Percentiles rank a stretch among this genome's conserved stretches.
Conservation (phyloP, 2,329 filamentous ascomycete genomes). For the Fonsecaea erecta region DNA sequence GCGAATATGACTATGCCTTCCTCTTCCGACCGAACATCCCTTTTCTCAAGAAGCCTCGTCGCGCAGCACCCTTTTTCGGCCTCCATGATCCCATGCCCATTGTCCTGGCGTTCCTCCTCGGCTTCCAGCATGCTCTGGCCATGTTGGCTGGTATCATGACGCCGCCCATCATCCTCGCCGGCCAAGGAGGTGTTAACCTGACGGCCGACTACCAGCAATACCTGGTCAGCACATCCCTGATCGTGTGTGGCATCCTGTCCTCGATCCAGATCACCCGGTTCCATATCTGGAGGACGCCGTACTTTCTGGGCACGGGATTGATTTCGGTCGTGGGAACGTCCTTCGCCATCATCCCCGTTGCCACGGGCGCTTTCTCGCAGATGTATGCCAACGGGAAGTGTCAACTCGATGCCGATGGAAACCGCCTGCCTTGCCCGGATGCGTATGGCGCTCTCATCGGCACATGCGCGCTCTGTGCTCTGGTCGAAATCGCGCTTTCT, state of each 20-base stretch:
- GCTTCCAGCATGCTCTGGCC: constrained; percentile 70
- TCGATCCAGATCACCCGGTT: constrained; percentile 69
- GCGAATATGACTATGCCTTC: constrained; percentile 87
- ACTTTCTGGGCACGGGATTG: constrained; percentile 67
- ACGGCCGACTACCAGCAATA: constrained; percentile 62
- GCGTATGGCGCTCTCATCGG: constrained; percentile 70
- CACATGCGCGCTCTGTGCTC: constrained; percentile 54
- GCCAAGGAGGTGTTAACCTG: constrained; percentile 62
- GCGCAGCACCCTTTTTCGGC: constrained; percentile 70
- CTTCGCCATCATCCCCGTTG: constrained; percentile 69
- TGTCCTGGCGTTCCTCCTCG: constrained; percentile 67
- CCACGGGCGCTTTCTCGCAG: constrained; percentile 64
- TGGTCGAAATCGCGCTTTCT: constrained; percentile 66
- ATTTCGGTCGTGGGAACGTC: constrained; percentile 72
- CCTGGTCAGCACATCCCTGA: constrained; percentile 70
- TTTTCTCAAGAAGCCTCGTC: constrained; percentile 70
- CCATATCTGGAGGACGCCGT: constrained; percentile 66
- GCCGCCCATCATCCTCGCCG: constrained; percentile 67
- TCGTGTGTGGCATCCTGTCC: constrained; percentile 69
- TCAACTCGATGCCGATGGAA: constrained; percentile 61
- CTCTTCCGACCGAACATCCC: constrained; percentile 82
- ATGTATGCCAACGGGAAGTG: constrained; percentile 70
- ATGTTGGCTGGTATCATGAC: constrained; percentile 68
- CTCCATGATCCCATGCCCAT: constrained; percentile 71
- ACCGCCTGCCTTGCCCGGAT: constrained; percentile 64